A percentile compares a stretch with the other conserved stretches of the same genome.
phyloP scores from a whole-genome alignment of 2,329 filamentous ascomycete species.

The Nemania sp. region DNA sequence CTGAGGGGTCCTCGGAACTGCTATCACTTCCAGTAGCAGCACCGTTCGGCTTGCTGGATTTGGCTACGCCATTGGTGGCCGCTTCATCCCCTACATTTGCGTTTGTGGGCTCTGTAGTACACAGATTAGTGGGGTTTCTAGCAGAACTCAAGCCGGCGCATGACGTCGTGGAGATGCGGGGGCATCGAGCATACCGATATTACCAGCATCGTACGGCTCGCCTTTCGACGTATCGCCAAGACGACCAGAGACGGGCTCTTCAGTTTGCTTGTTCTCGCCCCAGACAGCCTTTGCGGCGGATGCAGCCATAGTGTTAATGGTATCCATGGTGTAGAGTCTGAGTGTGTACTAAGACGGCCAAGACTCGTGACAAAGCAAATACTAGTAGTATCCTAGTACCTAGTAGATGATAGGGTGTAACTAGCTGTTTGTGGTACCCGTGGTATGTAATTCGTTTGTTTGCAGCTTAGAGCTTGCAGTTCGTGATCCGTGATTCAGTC shows the following conservation, averaged over 20 bases:
- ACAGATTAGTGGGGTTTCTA: not conserved
- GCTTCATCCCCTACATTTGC: not conserved
- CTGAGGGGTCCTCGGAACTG: slow-evolving; percentile 36
- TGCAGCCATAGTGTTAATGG: slow-evolving; percentile 60
- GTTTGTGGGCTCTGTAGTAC: slow-evolving; percentile 4
- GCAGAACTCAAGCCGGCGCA: not conserved
- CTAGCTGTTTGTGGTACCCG: not conserved
- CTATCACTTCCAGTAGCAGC: slow-evolving; percentile 31
- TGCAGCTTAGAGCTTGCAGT: no score
- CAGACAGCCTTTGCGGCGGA: slow-evolving; percentile 53
- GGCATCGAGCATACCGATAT: slow-evolving; percentile 58
- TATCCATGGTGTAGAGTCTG: slow-evolving; percentile 56
- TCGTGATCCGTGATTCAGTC: no score
- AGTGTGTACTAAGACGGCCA: not conserved
- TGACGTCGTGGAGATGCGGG: slow-evolving; percentile 5
- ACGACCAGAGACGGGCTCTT: slow-evolving; percentile 74
- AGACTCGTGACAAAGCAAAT: not conserved
- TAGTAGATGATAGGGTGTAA: no score
- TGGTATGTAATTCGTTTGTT: not conserved
- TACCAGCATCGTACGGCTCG: slow-evolving; percentile 80
- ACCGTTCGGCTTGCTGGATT: slow-evolving; percentile 31
- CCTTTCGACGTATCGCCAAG: slow-evolving; percentile 66
- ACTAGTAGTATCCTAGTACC: no score
- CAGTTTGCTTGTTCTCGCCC: slow-evolving; percentile 44
- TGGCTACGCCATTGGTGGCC: not conserved